Conservation (phyloP, 257 asterid species). For the Striga asiatica region DNA sequence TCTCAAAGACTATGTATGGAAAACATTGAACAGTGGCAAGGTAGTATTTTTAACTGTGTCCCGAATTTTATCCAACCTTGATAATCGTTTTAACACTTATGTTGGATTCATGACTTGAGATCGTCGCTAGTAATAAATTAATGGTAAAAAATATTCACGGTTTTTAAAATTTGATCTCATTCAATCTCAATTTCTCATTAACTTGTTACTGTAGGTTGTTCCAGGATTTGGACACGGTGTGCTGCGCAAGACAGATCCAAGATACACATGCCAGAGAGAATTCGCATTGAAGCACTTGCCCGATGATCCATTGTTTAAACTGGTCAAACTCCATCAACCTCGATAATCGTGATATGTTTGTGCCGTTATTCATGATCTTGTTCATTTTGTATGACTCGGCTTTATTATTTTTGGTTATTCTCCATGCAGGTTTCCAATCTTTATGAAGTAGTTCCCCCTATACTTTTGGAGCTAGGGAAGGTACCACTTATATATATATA, state of each 20-base stretch:
- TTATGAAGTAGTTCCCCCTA: slow-evolving; percentile 74
- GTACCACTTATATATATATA: slow-evolving; percentile 18
- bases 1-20: slow-evolving; percentile 81
- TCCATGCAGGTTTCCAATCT: slow-evolving; percentile 45
- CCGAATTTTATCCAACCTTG: neutral
- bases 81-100: neutral
- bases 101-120: no score
- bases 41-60: slow-evolving; percentile 20
- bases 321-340: slow-evolving; percentile 30
- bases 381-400: neutral
- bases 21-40: slow-evolving; percentile 95
- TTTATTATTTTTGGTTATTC: neutral
- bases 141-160: neutral
- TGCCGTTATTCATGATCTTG: neutral
- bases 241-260: slow-evolving; percentile 70
- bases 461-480: slow-evolving; percentile 74
- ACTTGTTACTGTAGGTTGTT: slow-evolving; percentile 4
- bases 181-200: neutral
- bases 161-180: neutral
- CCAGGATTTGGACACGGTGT: slow-evolving; percentile 52
- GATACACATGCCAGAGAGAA: slow-evolving; percentile 73
- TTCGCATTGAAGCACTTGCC: slow-evolving; percentile 77
- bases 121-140: no score
- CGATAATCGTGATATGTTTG: neutral
- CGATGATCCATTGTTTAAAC: slow-evolving; percentile 65